Conservation (phyloP, 352 stramenopile species). For the Phytophthora rubi region DNA sequence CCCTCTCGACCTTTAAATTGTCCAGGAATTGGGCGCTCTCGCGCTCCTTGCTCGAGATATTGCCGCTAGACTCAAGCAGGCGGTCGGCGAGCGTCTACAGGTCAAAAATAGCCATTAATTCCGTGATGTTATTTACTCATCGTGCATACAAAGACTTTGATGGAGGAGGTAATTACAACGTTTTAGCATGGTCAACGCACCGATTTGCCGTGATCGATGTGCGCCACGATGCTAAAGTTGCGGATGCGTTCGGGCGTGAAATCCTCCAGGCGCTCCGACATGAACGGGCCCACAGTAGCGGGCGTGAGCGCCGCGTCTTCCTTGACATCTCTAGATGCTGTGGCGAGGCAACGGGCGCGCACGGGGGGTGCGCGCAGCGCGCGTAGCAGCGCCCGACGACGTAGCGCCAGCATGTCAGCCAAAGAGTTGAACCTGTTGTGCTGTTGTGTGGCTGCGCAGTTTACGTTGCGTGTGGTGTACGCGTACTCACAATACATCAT, state of each 20-base stretch:
- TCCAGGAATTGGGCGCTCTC: constrained; percentile 91
- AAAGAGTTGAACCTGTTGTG: constrained; percentile 13
- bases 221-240: constrained; percentile 92
- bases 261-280: constrained; percentile 61
- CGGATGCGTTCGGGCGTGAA: constrained; percentile 82
- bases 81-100: constrained; percentile 88
- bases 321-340: constrained; percentile 8
- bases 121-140: neutral
- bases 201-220: constrained; percentile 94
- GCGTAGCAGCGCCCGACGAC: constrained; percentile 15
- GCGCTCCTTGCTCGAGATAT: constrained; percentile 87
- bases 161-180: constrained; percentile 1
- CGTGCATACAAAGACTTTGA: constrained; percentile 1
- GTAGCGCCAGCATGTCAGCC: constrained; percentile 28
- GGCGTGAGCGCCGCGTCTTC: constrained; percentile 44
- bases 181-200: constrained; percentile 41
- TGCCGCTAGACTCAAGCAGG: constrained; percentile 90
- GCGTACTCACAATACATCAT: neutral
- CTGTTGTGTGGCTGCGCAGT: constrained; percentile 20
- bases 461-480: constrained; percentile 5
- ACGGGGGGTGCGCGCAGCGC: constrained; percentile 8
- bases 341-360: constrained; percentile 18
- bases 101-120: constrained; percentile 18
- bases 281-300: constrained; percentile 60
- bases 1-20: constrained; percentile 94